Percentiles rank a stretch among this genome's conserved stretches.
These are phyloP conservation scores for Leccinum sublutescens DNA, from an alignment of 768 basidiomycete genomes.

Conservation along the genomic window DNA sequence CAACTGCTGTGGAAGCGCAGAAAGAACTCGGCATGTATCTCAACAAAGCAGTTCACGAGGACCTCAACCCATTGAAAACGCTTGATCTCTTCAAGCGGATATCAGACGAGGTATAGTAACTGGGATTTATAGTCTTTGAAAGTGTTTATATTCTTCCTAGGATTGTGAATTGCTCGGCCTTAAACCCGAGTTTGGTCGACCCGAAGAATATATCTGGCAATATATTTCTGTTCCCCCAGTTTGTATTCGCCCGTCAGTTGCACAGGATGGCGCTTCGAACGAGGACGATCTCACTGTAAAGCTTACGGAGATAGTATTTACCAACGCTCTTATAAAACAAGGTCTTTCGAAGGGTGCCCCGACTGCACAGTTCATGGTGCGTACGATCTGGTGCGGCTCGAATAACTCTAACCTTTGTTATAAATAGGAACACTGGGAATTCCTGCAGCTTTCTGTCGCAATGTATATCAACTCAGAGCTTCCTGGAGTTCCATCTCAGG, in stretches of 20 bases:
- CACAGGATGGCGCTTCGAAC: conserved; percentile 96
- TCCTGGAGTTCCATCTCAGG: conserved; percentile 86
- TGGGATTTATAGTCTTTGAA: neutral
- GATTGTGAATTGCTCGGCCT: conserved; percentile 95
- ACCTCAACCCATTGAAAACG: conserved; percentile 92
- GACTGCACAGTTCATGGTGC: conserved; percentile 85
- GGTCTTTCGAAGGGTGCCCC: conserved; percentile 86
- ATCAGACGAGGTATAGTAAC: conserved; percentile 72
- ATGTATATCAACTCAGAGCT: conserved; percentile 98
- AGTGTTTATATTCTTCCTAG: conserved; percentile 38
- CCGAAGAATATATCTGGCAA: conserved; percentile 98
- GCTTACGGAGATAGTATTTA: conserved; percentile 93
- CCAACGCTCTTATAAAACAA: conserved; percentile 89
- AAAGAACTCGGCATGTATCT: conserved; percentile 84
- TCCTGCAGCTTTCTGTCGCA: conserved; percentile 89
- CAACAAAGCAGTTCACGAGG: conserved; percentile 86
- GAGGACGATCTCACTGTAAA: conserved; percentile 99
- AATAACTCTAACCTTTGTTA: conserved; percentile 1
- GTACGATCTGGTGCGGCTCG: neutral
- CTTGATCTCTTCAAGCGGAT: conserved; percentile 90
- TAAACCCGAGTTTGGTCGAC: conserved; percentile 83
- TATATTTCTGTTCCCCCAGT: conserved; percentile 98
- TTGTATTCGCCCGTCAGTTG: conserved; percentile 95
- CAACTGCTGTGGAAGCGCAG: conserved; percentile 77
- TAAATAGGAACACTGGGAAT: conserved; percentile 94